Evolutionary conservation across 257 asterid species (phyloP).

Genomic region (Solanum commersonii): DNA sequence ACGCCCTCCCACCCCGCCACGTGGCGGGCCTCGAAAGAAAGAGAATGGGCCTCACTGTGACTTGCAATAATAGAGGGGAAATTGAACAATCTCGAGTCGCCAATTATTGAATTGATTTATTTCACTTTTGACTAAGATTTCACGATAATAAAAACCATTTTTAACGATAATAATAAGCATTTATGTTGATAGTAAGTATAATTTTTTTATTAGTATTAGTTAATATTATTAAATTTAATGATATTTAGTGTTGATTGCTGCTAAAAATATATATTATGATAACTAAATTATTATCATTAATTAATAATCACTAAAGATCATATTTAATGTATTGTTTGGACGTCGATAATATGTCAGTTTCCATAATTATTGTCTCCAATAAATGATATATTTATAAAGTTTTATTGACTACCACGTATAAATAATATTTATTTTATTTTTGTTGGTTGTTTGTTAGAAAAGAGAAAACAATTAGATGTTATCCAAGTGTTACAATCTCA

Average conservation of each 20-base stretch:
- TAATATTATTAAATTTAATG: no score
- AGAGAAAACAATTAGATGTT: not conserved
- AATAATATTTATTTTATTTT: not conserved
- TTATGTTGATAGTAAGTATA: no score
- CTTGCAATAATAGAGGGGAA: not conserved
- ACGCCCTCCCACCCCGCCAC: not conserved
- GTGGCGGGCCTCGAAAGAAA: not conserved
- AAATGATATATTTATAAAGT: not conserved
- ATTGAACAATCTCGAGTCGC: not conserved
- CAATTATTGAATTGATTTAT: not conserved
- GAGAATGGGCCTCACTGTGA: not conserved
- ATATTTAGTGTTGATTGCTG: fast-evolving
- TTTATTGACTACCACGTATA: not conserved
- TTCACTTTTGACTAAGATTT: not conserved
- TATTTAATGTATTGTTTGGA: no score
- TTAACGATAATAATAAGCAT: no score
- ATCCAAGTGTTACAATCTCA: not conserved
- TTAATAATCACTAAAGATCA: no score
- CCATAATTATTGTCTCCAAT: not conserved
- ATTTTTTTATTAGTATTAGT: no score
- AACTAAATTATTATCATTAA: no score
- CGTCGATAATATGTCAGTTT: not conserved
- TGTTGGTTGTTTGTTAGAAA: not conserved
- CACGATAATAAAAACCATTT: no score
- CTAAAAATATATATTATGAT: no score